Evolutionary conservation across 1,284 basidiomycete genomes (phyloP), one percentile per base, ranked within the genome.

Genomic region (Pseudozyma tsukubaensis): DNA sequence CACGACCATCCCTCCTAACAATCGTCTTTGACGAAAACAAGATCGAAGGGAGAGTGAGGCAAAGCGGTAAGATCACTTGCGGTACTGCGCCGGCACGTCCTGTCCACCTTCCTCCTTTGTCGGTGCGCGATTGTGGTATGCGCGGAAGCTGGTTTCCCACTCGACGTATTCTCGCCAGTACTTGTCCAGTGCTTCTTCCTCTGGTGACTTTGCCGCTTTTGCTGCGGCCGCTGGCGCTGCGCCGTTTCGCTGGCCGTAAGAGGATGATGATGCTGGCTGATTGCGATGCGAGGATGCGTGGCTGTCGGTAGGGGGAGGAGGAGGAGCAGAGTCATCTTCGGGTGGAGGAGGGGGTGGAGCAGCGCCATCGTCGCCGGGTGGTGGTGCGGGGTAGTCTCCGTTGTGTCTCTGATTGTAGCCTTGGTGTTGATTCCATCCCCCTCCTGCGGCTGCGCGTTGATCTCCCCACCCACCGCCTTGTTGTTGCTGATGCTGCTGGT

Each of bases 101-200:
- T 84, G 83, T 4, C 62, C 76, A 32, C 83, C 83, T 44, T 84
- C 83, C 16, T 83, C 83, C 36, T 77, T 78, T 2, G 74, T 75
- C 9, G 83, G 83, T 29, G 53, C 50, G 0, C 81, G 79, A 18
- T 74, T 76, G 63, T 84, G 83, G 59, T 84, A 84, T 35, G 77
- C 76, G 24, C 64, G 53, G 70, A 82, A 84, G 47, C 63, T 72
- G 62, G 71, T 53, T 45, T 84, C 81, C 81, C 83, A 83, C 16
- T 68, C 59, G 34, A 78, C 70, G 55, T 84, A 84, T 60, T 84
- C 83, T 11, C 76, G 72, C 83, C 83, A 84, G 64, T 84, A 84
- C 47, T 81, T 81, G 66, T 76, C 77, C 24, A 84, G 66, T 1
- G 79, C 76, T 42, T 79, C 70, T 49, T 82, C 74, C 36, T 82